Conservation (phyloP, 305 asterid genomes). For the Withania somnifera region DNA sequence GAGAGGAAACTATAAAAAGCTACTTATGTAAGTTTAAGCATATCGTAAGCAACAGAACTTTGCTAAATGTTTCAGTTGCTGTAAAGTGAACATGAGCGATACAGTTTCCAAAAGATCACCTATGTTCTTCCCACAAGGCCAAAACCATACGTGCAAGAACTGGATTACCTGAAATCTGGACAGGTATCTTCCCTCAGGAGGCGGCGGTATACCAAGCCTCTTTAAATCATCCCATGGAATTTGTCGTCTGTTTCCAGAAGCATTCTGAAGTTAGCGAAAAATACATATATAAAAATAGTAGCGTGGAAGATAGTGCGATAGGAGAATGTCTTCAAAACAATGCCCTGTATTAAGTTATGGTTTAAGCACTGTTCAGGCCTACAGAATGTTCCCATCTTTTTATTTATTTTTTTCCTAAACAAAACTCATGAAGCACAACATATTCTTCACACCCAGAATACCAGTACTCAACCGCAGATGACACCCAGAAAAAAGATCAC, state of each 20-base stretch:
- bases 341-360: background rate
- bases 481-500: background rate
- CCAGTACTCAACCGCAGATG: background rate
- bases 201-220: constrained; percentile 80
- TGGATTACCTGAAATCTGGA: constrained; percentile 56
- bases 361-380: background rate
- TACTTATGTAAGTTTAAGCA: background rate
- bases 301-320: background rate
- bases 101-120: background rate
- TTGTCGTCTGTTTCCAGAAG: constrained; percentile 36
- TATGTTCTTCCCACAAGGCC: background rate
- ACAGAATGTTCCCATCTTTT: background rate
- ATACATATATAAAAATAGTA: background rate
- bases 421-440: background rate
- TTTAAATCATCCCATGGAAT: constrained; percentile 74
- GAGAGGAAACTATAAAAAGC: background rate
- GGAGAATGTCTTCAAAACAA: background rate
- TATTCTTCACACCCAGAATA: background rate
- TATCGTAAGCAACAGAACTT: background rate
- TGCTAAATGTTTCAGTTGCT: background rate
- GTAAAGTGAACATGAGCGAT: background rate
- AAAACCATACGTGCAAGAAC: background rate
- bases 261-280: background rate
- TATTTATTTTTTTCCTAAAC: background rate
- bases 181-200: constrained; percentile 85